A percentile compares a stretch with the other conserved stretches of the same genome.
phyloP scores from a whole-genome alignment of 371 early-diverging fungal species.

The Vairimorpha necatrix region DNA sequence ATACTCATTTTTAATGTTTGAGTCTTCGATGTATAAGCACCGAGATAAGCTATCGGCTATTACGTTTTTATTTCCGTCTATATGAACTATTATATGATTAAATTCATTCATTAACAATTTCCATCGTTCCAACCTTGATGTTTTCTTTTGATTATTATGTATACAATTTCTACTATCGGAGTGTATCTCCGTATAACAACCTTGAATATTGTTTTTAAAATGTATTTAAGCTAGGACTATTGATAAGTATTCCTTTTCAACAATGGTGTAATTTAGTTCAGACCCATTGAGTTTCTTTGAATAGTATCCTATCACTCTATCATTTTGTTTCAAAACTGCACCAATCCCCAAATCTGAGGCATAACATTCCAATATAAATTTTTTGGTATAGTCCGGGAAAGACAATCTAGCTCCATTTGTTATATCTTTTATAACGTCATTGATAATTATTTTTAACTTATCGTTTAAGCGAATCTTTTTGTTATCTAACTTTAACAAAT shows the following conservation, averaged over 20 bases:
- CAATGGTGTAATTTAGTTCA: conserved; percentile 44
- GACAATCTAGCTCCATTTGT: too few relatives aligned
- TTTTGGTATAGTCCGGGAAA: conserved; percentile 42
- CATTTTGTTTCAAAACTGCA: conserved; percentile 38
- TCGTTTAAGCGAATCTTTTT: too few relatives aligned
- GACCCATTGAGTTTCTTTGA: conserved; percentile 20
- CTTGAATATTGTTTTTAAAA: conserved; percentile 29
- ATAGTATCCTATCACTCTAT: conserved; percentile 11
- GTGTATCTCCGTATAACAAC: conserved; percentile 21
- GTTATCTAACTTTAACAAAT: not conserved
- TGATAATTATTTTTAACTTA: too few relatives aligned
- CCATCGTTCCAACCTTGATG: conserved; percentile 32
- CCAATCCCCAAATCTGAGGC: conserved; percentile 45
- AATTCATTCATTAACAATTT: conserved; percentile 12
- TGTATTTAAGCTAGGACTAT: conserved; percentile 15
- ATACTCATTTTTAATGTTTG: too few relatives aligned
- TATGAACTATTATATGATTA: conserved; percentile 25
- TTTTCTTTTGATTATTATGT: not conserved
- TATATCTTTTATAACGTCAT: too few relatives aligned
- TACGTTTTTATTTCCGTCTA: conserved; percentile 14
- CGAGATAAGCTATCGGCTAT: conserved; percentile 46
- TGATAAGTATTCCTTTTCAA: conserved; percentile 47
- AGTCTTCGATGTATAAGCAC: too few relatives aligned
- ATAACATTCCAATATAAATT: conserved; percentile 46
- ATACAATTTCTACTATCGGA: conserved; percentile 51